Evolutionary conservation across 2,329 filamentous ascomycete genomes (phyloP), one percentile per base, ranked within the genome.

Genomic region (Botryotinia narcissicola): DNA sequence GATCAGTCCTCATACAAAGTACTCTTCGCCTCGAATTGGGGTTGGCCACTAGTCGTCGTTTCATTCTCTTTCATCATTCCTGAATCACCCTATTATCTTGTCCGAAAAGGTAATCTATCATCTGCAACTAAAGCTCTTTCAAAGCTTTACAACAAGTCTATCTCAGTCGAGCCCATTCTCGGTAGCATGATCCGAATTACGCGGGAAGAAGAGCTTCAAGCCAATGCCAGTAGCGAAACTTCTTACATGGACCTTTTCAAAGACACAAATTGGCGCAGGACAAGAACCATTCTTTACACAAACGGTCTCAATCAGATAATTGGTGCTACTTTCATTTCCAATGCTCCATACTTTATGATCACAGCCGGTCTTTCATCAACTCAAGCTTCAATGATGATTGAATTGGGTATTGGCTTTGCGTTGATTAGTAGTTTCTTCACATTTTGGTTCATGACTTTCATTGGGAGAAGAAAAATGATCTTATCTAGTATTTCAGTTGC

Each of bases 301-400:
- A 70, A 70, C 40, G 51, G 51, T 40, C 25, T 70, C 35, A 70
- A 70, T 59, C 51, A 70, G 59, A 70, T 70, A 35, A 70, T 70
- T 22, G 67, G 67, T 32, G 44, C 67, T 32, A 70, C 67, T 10
- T 60, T 60, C 25, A 70, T 70, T 25, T 25, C 67, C 12, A 70
- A 70, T 46, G 51, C 67, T 70, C 54, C 67, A 7, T 70, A 60
- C 44, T 70, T 60, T 16, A 70, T 70, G 51, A 54, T 70, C 3
- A 70, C 20, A n/a, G 67, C 67, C 10, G 51, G 67, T 20, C 51
- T n/a, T 12, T 51, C 46, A 12, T 25, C 22, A 5, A 25, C 46
- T 5, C 46, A 51, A 51, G 22, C 46, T 25, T 70, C 67, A 9
- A 70, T 70, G 67, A 70, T 70, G 37, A 46, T 70, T n/a, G 51